Evolutionary conservation across 2,329 filamentous ascomycete species (phyloP).

Genomic region (Delphinella strobiligena): DNA sequence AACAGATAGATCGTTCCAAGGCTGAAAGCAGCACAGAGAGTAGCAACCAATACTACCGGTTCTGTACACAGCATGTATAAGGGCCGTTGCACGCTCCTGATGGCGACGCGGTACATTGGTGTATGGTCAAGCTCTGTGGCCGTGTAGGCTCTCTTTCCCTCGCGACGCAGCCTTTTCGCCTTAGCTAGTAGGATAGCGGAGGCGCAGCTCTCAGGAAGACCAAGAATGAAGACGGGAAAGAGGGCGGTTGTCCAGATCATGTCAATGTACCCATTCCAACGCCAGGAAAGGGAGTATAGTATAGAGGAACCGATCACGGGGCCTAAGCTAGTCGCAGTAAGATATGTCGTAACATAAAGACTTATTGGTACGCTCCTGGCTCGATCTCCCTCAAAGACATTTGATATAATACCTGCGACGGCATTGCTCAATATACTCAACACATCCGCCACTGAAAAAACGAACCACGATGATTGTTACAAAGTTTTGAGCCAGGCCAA

Average conservation of each 20-base stretch:
- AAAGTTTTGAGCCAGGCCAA: conserved; percentile 26
- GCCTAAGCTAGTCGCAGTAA: conserved; percentile 22
- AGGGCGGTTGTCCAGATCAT: conserved; percentile 33
- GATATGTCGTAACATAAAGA: conserved; percentile 23
- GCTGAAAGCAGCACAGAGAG: conserved; percentile 36
- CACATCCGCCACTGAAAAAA: conserved; percentile 27
- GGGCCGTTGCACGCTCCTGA: conserved; percentile 20
- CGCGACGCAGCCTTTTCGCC: conserved; percentile 22
- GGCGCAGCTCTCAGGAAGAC: conserved; percentile 35
- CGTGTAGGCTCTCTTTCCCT: conserved; percentile 18
- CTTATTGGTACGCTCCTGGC: conserved; percentile 22
- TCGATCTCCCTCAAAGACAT: conserved; percentile 23
- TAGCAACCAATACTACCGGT: conserved; percentile 35
- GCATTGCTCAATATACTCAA: conserved; percentile 24
- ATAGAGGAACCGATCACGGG: conserved; percentile 25
- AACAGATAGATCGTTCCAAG: conserved; percentile 38
- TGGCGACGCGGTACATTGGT: conserved; percentile 20
- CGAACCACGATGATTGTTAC: conserved; percentile 24
- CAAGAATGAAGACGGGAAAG: conserved; percentile 26
- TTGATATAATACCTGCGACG: conserved; percentile 23
- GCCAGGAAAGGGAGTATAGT: conserved; percentile 21
- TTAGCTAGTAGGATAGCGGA: conserved; percentile 31
- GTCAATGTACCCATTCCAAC: conserved; percentile 29
- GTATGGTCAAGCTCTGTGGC: conserved; percentile 22
- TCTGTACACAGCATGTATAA: conserved; percentile 35